Evolutionary conservation across 331 rosid genomes (phyloP).

Genomic region (Quercus lobata): DNA sequence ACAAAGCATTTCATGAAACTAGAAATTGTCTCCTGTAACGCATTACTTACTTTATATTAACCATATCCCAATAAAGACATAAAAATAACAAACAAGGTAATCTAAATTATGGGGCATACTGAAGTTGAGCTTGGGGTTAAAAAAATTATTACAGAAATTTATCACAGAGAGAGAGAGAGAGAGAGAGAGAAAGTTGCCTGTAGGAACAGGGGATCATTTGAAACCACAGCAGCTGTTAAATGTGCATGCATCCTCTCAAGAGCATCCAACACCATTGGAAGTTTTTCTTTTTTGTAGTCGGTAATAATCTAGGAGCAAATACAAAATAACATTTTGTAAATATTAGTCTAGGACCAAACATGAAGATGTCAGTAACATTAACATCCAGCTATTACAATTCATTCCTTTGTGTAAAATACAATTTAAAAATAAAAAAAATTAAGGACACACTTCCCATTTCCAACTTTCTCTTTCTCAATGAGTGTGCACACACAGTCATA

Average conservation of each 20-base stretch:
- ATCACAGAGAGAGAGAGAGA: neutral
- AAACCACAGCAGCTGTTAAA: slow-evolving; percentile 88
- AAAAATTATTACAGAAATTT: too few species aligned
- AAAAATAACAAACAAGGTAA: neutral
- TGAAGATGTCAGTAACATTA: neutral
- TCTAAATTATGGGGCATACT: neutral
- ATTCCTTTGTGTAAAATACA: neutral
- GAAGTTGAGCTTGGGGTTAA: neutral
- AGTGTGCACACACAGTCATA: too few species aligned
- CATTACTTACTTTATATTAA: neutral
- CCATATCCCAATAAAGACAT: neutral
- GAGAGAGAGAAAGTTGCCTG: slow-evolving; percentile 51
- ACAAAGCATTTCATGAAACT: neutral
- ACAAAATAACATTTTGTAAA: neutral
- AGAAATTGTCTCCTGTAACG: neutral
- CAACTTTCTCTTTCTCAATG: neutral
- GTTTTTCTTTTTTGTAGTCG: slow-evolving; percentile 64
- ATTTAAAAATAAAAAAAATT: neutral
- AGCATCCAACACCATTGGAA: slow-evolving; percentile 70
- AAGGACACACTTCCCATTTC: neutral
- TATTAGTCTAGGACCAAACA: slow-evolving; percentile 22
- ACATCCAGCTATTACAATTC: neutral
- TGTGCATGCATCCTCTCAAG: slow-evolving; percentile 93
- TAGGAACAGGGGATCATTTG: slow-evolving; percentile 74
- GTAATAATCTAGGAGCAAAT: slow-evolving; percentile 55